phyloP scores from a whole-genome alignment of 2,329 filamentous ascomycete species.

The Alternaria burnsii region DNA sequence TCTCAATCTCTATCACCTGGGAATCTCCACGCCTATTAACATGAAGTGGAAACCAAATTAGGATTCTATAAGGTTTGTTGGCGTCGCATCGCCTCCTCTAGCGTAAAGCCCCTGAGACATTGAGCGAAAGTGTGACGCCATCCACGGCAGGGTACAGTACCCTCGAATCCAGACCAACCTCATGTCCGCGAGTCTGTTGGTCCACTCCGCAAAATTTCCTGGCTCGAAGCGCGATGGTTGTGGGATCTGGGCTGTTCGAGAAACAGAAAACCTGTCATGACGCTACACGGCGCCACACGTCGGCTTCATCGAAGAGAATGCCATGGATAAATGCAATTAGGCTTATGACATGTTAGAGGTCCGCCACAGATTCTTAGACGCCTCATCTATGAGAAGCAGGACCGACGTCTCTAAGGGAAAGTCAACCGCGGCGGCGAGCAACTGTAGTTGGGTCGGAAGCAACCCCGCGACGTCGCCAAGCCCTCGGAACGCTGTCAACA shows the following conservation, averaged over 20 bases:
- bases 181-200: not conserved
- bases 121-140: not conserved
- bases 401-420: not conserved
- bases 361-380: not conserved
- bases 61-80: not conserved
- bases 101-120: not conserved
- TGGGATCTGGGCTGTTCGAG: not conserved
- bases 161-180: not conserved
- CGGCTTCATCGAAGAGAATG: not conserved
- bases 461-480: conserved; percentile 7
- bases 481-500: not conserved
- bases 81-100: not conserved
- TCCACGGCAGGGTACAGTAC: not conserved
- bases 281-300: not conserved
- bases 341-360: not conserved
- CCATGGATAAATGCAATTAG: not conserved
- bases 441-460: not conserved
- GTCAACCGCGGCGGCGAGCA: not conserved
- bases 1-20: not conserved
- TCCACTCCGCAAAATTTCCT: not conserved
- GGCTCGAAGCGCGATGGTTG: not conserved
- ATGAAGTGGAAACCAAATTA: not conserved
- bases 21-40: not conserved
- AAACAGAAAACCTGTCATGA: not conserved
- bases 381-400: not conserved